Evolutionary conservation across 2,329 filamentous ascomycete species (phyloP), one percentile per base, ranked within the genome.

Genomic region (Diaporthe eres): DNA sequence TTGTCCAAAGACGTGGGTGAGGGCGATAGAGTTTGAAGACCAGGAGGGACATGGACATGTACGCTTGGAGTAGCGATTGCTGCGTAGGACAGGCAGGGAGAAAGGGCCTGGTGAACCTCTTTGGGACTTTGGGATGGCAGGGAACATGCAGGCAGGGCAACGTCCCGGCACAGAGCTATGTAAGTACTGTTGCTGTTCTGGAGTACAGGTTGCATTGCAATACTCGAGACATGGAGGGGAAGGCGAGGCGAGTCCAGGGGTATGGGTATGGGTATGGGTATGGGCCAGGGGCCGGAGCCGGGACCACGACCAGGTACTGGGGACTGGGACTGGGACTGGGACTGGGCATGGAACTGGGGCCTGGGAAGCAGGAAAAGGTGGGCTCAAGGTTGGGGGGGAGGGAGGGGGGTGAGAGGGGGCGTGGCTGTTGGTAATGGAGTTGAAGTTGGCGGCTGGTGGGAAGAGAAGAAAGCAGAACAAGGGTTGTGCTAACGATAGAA

Each of bases 201-300:
- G 34, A 73, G 71, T 63, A 55, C 57, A 61, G 58, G 71, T 73
- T 44, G 57, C 71, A 65, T 63, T 63, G 49, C 71, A 73, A 73
- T 63, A 65, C 58, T 73, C 71, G 71, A 72, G 57, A 72, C 71
- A 63, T 72, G 71, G 71, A 73, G 71, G 71, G 71, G 71, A 73
- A 65, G 60, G 58, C 71, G 71, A 72, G 71, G 51, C 55, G 37
- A 42, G 47, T 49, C 71, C 71, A 73, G 71, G 71, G 71, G 68
- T 71, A 71, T 47, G 37, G 49, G 71, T 53, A 71, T 61, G 67
- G 67, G 67, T 71, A 58, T 55, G 47, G 57, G 71, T 53, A 65
- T 42, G 65, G 65, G 71, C 57, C 58, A 73, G 71, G 71, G 71
- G 71, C 58, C 49, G 44, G 58, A 73, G 71, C 71, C 58, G 71